Conservation (phyloP, 1,139 yeast species). For the Blastobotrys ciferrii region DNA sequence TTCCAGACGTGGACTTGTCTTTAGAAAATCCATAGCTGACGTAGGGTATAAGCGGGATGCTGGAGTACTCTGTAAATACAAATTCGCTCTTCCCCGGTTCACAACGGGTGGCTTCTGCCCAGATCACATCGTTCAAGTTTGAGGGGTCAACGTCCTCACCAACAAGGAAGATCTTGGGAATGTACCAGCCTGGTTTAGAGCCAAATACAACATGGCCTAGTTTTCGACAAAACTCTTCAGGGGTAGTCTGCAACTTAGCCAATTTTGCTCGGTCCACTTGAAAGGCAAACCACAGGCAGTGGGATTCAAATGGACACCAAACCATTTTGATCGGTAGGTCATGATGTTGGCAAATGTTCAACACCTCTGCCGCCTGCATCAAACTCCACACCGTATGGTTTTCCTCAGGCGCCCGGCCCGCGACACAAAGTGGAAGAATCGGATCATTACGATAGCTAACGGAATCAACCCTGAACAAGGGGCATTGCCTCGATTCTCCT, state of each 20-base stretch:
- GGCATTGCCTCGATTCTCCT: neutral
- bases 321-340: constrained; percentile 2
- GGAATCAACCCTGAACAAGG: neutral
- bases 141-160: constrained; percentile 7
- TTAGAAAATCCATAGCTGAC: constrained; percentile 1
- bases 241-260: neutral
- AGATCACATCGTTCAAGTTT: constrained; percentile 4
- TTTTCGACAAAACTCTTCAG: neutral
- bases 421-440: constrained; percentile 1
- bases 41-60: constrained; percentile 7
- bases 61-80: neutral
- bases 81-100: constrained; percentile 3
- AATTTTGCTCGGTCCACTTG: neutral
- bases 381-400: neutral
- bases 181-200: neutral
- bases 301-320: constrained; percentile 7
- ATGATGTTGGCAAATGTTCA: neutral
- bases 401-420: constrained; percentile 3
- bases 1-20: neutral
- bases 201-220: constrained; percentile 1
- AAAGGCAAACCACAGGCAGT: constrained; percentile 1
- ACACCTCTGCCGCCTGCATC: constrained; percentile 1
- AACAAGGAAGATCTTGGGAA: constrained; percentile 1
- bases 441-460: constrained; percentile 7
- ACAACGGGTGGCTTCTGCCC: constrained; percentile 4